Base-by-base conservation (phyloP, 176 grass and related monocot species). In the Poa annua region DNA sequence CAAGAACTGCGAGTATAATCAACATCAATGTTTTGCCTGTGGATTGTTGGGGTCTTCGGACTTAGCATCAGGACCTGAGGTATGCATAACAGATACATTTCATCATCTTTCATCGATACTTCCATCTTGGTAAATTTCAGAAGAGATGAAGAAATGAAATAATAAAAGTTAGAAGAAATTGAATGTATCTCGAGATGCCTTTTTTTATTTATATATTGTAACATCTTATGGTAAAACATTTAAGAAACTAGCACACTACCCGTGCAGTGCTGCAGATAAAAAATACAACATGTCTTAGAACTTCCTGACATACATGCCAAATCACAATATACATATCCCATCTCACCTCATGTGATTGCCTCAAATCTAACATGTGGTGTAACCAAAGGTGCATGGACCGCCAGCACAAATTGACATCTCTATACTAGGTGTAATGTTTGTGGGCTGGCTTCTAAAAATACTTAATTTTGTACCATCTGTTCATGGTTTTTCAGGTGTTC, bases 21-120 rank as follows among this genome's bases (percentile, higher is more conserved):
- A 86, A 57, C 89, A 94, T 68, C 92, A 91, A 48, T 94, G 92
- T 71, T 91, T 76, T 86, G 63, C 75, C 62, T 94, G 89, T 86
- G 89, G 86, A 84, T 60, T 57, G 33, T 91, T 94, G 52, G 89
- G 83, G 7, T 91, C 86, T 80, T 94, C 92, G 20, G 61, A 90
- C 35, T 71, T 67, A 22, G 71, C 79, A 66, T 71, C 64, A 63
- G 87, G 71, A 60, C 52, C 83, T 12, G 22, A 85, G 87, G 88
- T 89, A 77, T 67, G 51, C 33, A 75, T 68, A 76, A 60, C 45
- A 61, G 25, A 39, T 57, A 56, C 38, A 2, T 73, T 74, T 47
- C 9, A 47, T 75, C 45, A 77, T 71, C 12, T 61, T 66, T 53
- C 45, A 63, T 35, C 15, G 26, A 79, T 34, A 67, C 9, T 66